Base-by-base conservation (phyloP, 2,329 filamentous ascomycete genomes). In the Hymenoscyphus infarciens region DNA sequence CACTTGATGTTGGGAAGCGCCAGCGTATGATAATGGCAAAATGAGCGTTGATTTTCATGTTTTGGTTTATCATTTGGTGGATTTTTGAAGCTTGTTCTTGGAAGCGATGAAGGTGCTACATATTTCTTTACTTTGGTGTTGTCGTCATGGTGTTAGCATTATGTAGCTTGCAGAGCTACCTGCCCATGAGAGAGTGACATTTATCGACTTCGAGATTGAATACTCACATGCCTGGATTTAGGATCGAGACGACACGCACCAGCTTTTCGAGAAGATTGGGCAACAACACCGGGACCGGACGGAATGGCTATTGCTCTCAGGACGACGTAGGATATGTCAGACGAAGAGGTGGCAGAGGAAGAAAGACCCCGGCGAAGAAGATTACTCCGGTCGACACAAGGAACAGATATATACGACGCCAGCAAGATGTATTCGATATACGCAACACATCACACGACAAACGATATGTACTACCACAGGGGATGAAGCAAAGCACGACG, bases 61-160 rank as follows among this genome's bases (percentile, higher is more conserved):
- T 52, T 49, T 49, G n/a, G 45, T 55, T 55, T 11, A 55, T 55
- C 27, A n/a, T 55, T 55, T 55, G 25, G 25, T 16, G 25, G 53
- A 55, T 33, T 22, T 55, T n/a, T 13, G 53, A 27, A 31, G 53
- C 45, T 52, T 52, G 45, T 11, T 52, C 45, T 52, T 52, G 22
- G 45, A 22, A 25, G 45, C 45, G n/a, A 55, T 33, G 27, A 55
- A 55, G 53, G 53, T 55, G 53, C 53, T 55, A 55, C 53, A 31
- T 55, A 27, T 55, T 33, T 55, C 29, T 52, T 52, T 25, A 4
- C 19, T 33, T 16, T 55, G 35, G 35, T 54, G 25, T 54, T 31
- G 52, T 15, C 25, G 25, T 19, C 22, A 19, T 5, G 49, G 27
- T 31, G 25, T 31, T 49, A 27, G 53, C n/a, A 15, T 55, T 55